Evolutionary conservation across 805 yeast genomes (phyloP), one percentile per base, ranked within the genome.

Genomic region (Saccharomycopsis schoenii): DNA sequence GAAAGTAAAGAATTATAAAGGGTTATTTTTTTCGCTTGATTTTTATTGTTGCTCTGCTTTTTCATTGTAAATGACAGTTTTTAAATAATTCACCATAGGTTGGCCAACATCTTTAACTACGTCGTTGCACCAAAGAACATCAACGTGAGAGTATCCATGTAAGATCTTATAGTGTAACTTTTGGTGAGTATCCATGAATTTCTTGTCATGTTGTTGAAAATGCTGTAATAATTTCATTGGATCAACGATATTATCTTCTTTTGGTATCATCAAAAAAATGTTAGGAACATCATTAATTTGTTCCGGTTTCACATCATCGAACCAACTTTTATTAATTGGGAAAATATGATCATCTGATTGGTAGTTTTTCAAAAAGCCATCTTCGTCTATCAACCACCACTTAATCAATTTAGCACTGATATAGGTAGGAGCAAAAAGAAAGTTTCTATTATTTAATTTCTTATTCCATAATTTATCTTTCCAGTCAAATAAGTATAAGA

Each of bases 101-200:
- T 71, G 72, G 0, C 96, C 97, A 21, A 93, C 80, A 54, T 77
- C 79, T 3, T 82, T 83, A 34, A 82, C 76, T 1, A 85, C 84
- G 68, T 89, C 92, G 67, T 81, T 83, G 0, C 97, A 93, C 99
- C 99, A 93, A 14, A 92, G 75, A 0, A 91, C 96, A 72, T 93
- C 99, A 58, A 93, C 74, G 72, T 93, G 99, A 17, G 91, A 83
- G 70, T 93, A 93, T 10, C 77, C 80, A 0, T 81, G 80, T 5
- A 93, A 63, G 57, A 78, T 79, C 21, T 76, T 68, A 21, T 74
- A 72, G 14, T 67, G 71, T 65, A 71, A 80, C 64, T 71, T 75
- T 68, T 69, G 19, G n/a, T 47, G 21, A 47, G 14, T 25, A 71
- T 69, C 65, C 67, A 74, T 21, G 67, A 55, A 1, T 65, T 65